Conservation (phyloP, 2,329 filamentous ascomycete genomes). For the Exophiala oligosperma region DNA sequence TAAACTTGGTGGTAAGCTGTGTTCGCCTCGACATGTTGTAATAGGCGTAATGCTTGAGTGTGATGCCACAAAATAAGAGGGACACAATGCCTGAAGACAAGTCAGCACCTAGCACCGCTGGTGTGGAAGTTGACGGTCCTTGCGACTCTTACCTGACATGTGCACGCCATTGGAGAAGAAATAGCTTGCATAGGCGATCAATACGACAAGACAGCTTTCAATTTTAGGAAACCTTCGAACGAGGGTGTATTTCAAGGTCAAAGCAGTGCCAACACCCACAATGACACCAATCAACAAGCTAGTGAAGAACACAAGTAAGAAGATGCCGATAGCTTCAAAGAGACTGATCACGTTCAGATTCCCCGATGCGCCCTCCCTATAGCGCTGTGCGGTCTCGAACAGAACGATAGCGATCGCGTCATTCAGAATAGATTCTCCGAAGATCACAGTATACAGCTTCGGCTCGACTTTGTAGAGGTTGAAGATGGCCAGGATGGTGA, state of each 20-base stretch:
- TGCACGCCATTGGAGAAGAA: constrained; percentile 96
- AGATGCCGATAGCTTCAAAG: constrained; percentile 89
- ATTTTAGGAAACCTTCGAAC: constrained; percentile 92
- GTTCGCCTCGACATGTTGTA: constrained; percentile 99
- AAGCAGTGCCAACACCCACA: constrained; percentile 81
- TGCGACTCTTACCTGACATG: constrained; percentile 75
- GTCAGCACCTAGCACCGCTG: constrained; percentile 26
- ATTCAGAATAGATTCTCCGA: constrained; percentile 96
- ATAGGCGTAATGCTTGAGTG: constrained; percentile 97
- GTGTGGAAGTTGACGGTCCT: background rate
- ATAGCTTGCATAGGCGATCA: constrained; percentile 95
- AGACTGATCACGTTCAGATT: constrained; percentile 77
- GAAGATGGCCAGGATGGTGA: constrained; percentile 98
- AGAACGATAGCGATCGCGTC: constrained; percentile 98
- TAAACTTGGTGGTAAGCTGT: constrained; percentile 95
- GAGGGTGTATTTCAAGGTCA: constrained; percentile 92
- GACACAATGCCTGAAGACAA: constrained; percentile 79
- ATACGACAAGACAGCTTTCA: constrained; percentile 88
- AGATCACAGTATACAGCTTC: constrained; percentile 97
- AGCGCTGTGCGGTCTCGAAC: constrained; percentile 95
- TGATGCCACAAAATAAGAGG: constrained; percentile 94
- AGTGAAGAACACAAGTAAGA: constrained; percentile 94
- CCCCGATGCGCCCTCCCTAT: constrained; percentile 71
- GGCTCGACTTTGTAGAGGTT: constrained; percentile 99
- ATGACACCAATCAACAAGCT: constrained; percentile 85